Evolutionary conservation across 176 grass and related monocot species (phyloP).

Genomic region (Phoenix roebelenii): DNA sequence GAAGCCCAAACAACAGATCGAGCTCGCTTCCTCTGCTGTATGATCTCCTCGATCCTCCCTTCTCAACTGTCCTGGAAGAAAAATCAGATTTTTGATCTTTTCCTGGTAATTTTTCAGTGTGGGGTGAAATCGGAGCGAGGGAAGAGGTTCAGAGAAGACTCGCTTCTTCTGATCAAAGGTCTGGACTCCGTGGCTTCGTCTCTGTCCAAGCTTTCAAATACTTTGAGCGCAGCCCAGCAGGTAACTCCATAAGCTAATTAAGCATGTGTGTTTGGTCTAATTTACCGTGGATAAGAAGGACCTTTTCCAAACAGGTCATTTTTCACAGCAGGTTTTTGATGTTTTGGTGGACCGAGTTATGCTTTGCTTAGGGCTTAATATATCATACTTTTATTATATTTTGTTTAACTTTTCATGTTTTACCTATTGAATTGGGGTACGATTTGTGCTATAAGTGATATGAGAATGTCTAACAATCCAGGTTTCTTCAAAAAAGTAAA

Average conservation of each 20-base stretch:
- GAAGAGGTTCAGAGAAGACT: slow-evolving; percentile 79
- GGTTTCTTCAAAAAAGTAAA: too few relatives aligned
- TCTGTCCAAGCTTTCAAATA: slow-evolving; percentile 66
- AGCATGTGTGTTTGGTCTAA: too few relatives aligned
- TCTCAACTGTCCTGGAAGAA: background rate
- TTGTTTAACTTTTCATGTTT: too few relatives aligned
- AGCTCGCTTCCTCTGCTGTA: background rate
- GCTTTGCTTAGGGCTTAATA: too few relatives aligned
- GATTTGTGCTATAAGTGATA: too few relatives aligned
- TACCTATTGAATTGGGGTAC: too few relatives aligned
- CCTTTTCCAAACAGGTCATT: too few relatives aligned
- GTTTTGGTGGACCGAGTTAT: too few relatives aligned
- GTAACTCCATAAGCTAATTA: slow-evolving; percentile 14
- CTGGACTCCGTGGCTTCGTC: slow-evolving; percentile 80
- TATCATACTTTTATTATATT: too few relatives aligned
- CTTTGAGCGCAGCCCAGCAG: slow-evolving; percentile 71
- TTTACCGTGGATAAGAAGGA: too few relatives aligned
- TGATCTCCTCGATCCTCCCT: background rate
- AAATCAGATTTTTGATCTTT: background rate
- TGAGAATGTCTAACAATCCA: too few relatives aligned
- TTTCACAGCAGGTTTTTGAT: too few relatives aligned
- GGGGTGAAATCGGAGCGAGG: slow-evolving; percentile 38
- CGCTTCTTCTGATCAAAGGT: slow-evolving; percentile 65
- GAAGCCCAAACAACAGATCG: slow-evolving; percentile 3
- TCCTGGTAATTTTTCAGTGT: slow-evolving; percentile 17